Percentiles rank a stretch among this genome's conserved stretches.
These are phyloP conservation scores for Pestalotiopsis sp. DNA, from an alignment of 2,329 filamentous ascomycete species.

Conservation along the genomic window DNA sequence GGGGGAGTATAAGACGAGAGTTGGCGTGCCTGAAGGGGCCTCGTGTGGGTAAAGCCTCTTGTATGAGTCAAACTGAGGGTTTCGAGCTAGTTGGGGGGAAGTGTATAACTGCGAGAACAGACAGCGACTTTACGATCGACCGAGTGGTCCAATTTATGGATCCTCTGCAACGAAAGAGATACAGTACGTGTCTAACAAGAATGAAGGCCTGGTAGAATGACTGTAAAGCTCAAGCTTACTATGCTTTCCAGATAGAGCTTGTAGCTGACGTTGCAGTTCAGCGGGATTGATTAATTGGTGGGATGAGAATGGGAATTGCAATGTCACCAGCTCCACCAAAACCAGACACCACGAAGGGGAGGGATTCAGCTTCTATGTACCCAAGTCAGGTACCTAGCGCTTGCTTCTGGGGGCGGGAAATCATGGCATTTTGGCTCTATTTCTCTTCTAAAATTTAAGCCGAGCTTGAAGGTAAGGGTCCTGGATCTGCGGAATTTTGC, in stretches of 20 bases:
- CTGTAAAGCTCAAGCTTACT: background rate
- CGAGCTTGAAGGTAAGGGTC: background rate
- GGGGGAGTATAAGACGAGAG: background rate
- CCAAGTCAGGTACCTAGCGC: background rate
- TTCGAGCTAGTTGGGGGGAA: background rate
- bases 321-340: background rate
- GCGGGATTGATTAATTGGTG: background rate
- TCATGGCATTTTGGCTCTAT: background rate
- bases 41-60: background rate
- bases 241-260: background rate
- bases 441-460: too few species aligned
- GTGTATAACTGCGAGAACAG: background rate
- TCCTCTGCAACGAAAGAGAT: background rate
- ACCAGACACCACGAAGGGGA: background rate
- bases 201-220: background rate
- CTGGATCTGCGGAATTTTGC: slow-evolving; percentile 6
- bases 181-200: background rate
- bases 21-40: too few species aligned
- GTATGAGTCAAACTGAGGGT: background rate
- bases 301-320: background rate
- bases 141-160: background rate
- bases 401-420: slow-evolving; percentile 8
- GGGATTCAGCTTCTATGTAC: background rate
- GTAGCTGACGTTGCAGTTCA: background rate
- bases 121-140: background rate